Base-by-base conservation (phyloP, 2,329 filamentous ascomycete species). In the Ceratocystis albifundus region DNA sequence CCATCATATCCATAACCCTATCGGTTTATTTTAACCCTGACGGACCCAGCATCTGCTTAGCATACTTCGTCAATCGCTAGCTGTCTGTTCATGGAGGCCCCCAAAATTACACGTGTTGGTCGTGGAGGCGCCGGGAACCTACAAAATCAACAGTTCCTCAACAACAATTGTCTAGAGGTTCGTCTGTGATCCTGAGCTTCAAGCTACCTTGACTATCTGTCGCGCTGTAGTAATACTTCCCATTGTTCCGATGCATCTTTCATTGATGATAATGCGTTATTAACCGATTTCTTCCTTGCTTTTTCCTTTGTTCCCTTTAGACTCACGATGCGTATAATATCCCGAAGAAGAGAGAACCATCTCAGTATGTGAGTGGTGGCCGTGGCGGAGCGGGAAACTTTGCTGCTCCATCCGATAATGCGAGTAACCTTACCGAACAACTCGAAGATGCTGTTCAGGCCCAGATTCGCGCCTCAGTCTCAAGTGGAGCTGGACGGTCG, bases 111-210 rank as follows among this genome's bases (percentile, higher is more conserved):
- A 28, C 63, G 59, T 30, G 53, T 64, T 32, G 84, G 85, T 66
- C 81, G 85, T 62, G 85, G 85, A 65, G 85, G 85, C 62, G 84
- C 84, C 4, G 85, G 85, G 64, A 88, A 88, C 74, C 85, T 81
- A 73, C 80, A 80, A 71, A 77, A 77, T 71, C 78, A 82, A 32
- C 20, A 65, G 32, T 59, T 44, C 28, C 12, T 45, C 50, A 44
- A 57, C 50, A 44, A 57, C n/a, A 78, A 81, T 36, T 76, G 74
- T 59, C 71, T 72, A 66, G 76, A 74, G 69, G 73, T 72, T 67
- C 69, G 67, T 66, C 59, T 17, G 30, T 36, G 55, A 28, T 30
- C 55, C 55, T 25, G 32, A 30, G n/a, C 57, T 30, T 28, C 28
- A 59, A 20, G 10, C 22, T 8, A 17, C 61, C 66, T 48, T 61